A percentile compares a stretch with the other conserved stretches of the same genome.
Conservation (phyloP, 2,329 filamentous ascomycete species). For the Drechmeria coniospora region DNA sequence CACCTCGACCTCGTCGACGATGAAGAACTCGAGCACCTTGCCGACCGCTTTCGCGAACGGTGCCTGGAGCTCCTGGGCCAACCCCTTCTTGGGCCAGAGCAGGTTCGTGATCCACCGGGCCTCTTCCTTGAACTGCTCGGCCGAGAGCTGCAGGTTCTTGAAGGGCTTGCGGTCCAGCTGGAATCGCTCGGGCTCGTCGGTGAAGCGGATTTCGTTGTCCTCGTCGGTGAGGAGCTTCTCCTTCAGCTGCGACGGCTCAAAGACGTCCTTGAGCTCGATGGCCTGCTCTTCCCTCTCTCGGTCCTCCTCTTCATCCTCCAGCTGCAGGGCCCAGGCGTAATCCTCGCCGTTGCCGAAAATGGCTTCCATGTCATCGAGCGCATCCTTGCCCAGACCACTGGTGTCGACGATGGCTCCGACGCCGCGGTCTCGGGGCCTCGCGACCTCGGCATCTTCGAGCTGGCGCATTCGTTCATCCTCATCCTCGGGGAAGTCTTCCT, state of each 20-base stretch:
- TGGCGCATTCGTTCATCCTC: conserved; percentile 62
- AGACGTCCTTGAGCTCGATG: conserved; percentile 91
- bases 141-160: conserved; percentile 62
- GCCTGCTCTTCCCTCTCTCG: conserved; percentile 65
- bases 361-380: conserved; percentile 86
- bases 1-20: conserved; percentile 86
- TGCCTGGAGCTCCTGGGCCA: conserved; percentile 55
- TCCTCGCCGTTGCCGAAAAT: conserved; percentile 95
- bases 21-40: conserved; percentile 90
- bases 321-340: conserved; percentile 83
- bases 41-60: conserved; percentile 80
- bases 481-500: conserved; percentile 84
- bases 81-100: conserved; percentile 74
- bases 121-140: conserved; percentile 82
- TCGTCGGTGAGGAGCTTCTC: conserved; percentile 93
- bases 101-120: conserved; percentile 81
- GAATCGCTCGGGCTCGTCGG: conserved; percentile 85
- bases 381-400: conserved; percentile 77
- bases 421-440: conserved; percentile 58
- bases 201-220: conserved; percentile 78
- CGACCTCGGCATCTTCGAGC: conserved; percentile 77
- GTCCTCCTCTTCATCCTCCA: conserved; percentile 75
- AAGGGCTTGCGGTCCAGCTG: conserved; percentile 85
- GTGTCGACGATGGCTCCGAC: conserved; percentile 60
- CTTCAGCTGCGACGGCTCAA: conserved; percentile 85